Evolutionary conservation across 768 basidiomycete genomes (phyloP), one percentile per base, ranked within the genome.

Genomic region (Psilocybe cubensis): DNA sequence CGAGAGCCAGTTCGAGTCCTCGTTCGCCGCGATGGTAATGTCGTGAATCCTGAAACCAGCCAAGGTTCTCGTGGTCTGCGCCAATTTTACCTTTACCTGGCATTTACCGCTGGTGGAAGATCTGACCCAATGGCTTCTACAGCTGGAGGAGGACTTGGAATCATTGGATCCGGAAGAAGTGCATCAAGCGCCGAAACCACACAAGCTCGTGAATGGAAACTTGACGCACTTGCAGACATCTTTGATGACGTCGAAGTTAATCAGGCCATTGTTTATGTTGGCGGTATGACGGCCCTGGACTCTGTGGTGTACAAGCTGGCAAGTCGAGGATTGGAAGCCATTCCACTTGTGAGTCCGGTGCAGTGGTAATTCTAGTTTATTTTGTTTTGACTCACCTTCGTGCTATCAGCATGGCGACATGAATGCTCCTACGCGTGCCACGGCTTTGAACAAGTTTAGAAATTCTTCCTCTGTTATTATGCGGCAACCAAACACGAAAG

Each of bases 1-100:
- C 87, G 91, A 51, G 97, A 99, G 71, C 96, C 97, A 20, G 95
- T 99, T 40, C 86, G 97, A 23, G 97, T 99, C n/a, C 86, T 99
- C 18, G 97, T 99, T 21, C 85, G 97, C 51, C 83, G 96, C 17
- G 92, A 94, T 63, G 92, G 92, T 38, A 92, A 91, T 65, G 88
- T 91, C 47, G 86, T 86, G 28, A 81, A 86, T 4, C 83, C 89
- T 38, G 86, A 87, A 29, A 81, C 75, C 40, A 72, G 68, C 28
- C 88, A 89, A 71, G 84, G 87, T 42, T 87, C 91, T 53, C 85
- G 93, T 20, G 92, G 92, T 20, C 77, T 98, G 29, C 90, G 96
- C 53, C 96, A 98, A 68, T 98, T 92, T 73, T 99, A 98, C 74
- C 82, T 98, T 35, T 99, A 97, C 69, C 83, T 98, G 24, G 93